Percentiles rank a stretch among this genome's conserved stretches.
phyloP scores from a whole-genome alignment of 805 yeast genomes.

The Jamesozyma piceae region DNA sequence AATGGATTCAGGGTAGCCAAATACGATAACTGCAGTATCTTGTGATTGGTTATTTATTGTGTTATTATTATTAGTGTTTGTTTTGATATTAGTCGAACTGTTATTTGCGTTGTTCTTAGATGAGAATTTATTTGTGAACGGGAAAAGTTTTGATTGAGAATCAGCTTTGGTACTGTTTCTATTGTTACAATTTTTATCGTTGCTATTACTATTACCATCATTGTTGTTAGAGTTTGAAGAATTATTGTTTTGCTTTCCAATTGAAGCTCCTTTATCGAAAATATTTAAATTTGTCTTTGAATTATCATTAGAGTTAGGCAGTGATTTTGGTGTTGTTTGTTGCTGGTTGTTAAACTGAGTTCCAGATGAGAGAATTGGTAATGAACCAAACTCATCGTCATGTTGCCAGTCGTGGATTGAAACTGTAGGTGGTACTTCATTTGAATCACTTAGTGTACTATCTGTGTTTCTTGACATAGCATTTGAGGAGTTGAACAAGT shows the following conservation, averaged over 20 bases:
- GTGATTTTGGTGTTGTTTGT: background rate
- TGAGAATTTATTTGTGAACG: background rate
- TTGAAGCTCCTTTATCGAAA: constrained; percentile 10
- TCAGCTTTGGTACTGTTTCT: background rate
- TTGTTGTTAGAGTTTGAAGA: background rate
- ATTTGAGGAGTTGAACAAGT: constrained; percentile 2
- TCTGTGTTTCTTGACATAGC: constrained; percentile 4
- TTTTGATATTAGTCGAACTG: background rate
- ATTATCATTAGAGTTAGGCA: background rate
- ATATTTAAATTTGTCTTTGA: constrained; percentile 7
- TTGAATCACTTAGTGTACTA: constrained; percentile 25
- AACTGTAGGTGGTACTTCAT: constrained; percentile 35
- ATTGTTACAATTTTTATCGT: background rate
- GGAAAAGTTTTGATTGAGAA: constrained; percentile 2
- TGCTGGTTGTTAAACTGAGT: background rate
- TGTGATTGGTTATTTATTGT: constrained; percentile 3
- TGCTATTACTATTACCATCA: background rate
- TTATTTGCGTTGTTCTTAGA: background rate
- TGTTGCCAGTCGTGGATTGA: constrained; percentile 35
- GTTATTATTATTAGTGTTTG: background rate
- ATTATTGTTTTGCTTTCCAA: background rate
- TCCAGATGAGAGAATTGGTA: constrained; percentile 1
- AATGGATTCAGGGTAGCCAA: constrained; percentile 78
- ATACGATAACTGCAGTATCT: constrained; percentile 69
- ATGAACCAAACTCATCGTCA: constrained; percentile 28